A percentile compares a stretch with the other conserved stretches of the same genome.
These are phyloP conservation scores for Cinchona pubescens DNA, from an alignment of 257 asterid genomes.

Conservation along the genomic window DNA sequence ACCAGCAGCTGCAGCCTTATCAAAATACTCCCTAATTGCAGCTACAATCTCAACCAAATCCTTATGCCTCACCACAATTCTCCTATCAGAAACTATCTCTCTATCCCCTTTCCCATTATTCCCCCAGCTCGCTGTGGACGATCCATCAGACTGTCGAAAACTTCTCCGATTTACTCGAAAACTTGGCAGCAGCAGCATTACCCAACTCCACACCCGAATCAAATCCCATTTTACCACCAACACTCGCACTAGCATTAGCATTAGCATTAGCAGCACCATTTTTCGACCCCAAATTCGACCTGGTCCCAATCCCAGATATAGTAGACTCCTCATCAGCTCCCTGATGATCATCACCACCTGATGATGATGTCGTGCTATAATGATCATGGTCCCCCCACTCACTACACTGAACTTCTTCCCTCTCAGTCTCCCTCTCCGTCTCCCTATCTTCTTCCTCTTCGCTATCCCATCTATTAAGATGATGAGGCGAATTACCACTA, in stretches of 20 bases:
- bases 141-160: slow-evolving; percentile 48
- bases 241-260: neutral
- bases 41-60: slow-evolving; percentile 86
- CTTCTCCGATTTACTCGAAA: slow-evolving; percentile 54
- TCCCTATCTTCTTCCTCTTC: slow-evolving; percentile 40
- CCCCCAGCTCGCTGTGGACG: slow-evolving; percentile 80
- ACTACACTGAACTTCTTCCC: slow-evolving; percentile 95
- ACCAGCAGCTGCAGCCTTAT: slow-evolving; percentile 84
- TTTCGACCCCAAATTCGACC: slow-evolving; percentile 53
- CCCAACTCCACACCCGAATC: slow-evolving; percentile 24
- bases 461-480: slow-evolving; percentile 51
- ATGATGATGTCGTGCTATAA: slow-evolving; percentile 55
- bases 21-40: slow-evolving; percentile 77
- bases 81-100: slow-evolving; percentile 52
- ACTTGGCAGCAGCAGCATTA: slow-evolving; percentile 26
- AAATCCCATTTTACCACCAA: slow-evolving; percentile 11
- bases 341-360: slow-evolving; percentile 44
- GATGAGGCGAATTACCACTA: slow-evolving; percentile 26
- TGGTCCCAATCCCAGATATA: slow-evolving; percentile 53
- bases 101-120: slow-evolving; percentile 39
- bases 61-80: slow-evolving; percentile 82
- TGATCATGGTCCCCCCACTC: slow-evolving; percentile 94
- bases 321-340: slow-evolving; percentile 45
- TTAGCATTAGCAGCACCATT: slow-evolving; percentile 27
- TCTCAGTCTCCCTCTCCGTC: slow-evolving; percentile 48